These are phyloP conservation scores for Oryza coarctata DNA, from an alignment of 176 grass and related monocot genomes.

Conservation along the genomic window DNA sequence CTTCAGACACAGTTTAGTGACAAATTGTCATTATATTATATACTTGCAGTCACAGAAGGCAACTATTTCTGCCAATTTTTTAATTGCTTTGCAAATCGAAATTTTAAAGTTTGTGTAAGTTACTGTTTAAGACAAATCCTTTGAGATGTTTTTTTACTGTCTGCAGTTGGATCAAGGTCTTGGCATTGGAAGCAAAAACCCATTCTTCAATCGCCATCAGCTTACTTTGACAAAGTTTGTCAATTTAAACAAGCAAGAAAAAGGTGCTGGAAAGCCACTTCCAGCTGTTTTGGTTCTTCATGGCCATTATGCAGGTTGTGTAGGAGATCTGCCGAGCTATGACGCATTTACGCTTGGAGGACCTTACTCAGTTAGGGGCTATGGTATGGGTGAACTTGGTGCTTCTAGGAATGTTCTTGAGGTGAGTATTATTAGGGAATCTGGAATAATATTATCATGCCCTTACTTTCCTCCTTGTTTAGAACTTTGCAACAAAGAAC, in stretches of 20 bases:
- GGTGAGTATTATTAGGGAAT: constrained; percentile 43
- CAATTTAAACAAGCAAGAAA: constrained; percentile 78
- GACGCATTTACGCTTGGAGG: constrained; percentile 94
- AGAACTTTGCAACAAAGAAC: neutral
- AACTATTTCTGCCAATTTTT: constrained; percentile 12
- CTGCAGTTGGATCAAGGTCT: constrained; percentile 95
- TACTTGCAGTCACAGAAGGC: neutral
- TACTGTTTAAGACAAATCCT: constrained; percentile 15
- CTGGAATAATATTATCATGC: neutral
- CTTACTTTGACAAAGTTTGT: constrained; percentile 84
- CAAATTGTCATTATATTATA: neutral
- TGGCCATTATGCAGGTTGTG: constrained; percentile 90
- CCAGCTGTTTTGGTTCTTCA: constrained; percentile 91
- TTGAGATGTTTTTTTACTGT: constrained; percentile 31
- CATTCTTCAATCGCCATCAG: constrained; percentile 93
- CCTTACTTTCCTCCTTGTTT: neutral
- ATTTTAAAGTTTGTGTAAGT: neutral
- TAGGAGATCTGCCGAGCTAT: constrained; percentile 92
- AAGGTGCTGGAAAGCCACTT: constrained; percentile 68
- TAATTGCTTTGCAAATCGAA: neutral
- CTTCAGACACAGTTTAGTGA: neutral
- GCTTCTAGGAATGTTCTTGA: constrained; percentile 95
- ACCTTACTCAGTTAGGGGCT: constrained; percentile 91
- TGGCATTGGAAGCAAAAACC: constrained; percentile 92
- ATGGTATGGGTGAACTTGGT: constrained; percentile 84